Evolutionary conservation across 2,329 filamentous ascomycete species (phyloP).

Genomic region (Chrysosporium queenslandicum): DNA sequence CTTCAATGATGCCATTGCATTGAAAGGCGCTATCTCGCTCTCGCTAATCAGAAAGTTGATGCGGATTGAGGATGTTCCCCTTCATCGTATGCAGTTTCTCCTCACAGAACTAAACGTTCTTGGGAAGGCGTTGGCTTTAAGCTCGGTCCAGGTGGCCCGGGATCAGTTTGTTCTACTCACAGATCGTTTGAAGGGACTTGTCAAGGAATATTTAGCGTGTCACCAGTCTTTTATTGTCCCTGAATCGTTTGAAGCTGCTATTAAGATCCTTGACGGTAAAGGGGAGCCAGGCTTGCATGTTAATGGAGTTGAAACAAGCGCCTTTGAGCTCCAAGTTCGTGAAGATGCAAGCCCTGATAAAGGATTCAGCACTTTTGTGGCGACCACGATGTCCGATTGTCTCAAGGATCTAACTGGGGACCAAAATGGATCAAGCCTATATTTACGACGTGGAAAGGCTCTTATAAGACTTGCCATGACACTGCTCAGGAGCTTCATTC

Average conservation of each 20-base stretch:
- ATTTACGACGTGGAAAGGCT: slow-evolving; percentile 45
- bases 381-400: slow-evolving; percentile 11
- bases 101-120: slow-evolving; percentile 56
- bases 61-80: slow-evolving; percentile 43
- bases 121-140: slow-evolving; percentile 45
- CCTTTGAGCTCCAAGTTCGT: slow-evolving; percentile 17
- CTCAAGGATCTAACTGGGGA: background rate
- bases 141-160: slow-evolving; percentile 42
- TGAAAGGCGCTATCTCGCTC: slow-evolving; percentile 41
- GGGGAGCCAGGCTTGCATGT: background rate
- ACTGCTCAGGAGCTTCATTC: slow-evolving; percentile 69
- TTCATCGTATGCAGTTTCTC: slow-evolving; percentile 53
- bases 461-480: slow-evolving; percentile 69
- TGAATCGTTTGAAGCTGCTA: slow-evolving; percentile 21
- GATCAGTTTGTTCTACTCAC: slow-evolving; percentile 45
- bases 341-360: slow-evolving; percentile 22
- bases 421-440: background rate
- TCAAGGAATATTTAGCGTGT: slow-evolving; percentile 27
- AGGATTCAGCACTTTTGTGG: slow-evolving; percentile 30
- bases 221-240: slow-evolving; percentile 30
- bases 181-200: slow-evolving; percentile 35
- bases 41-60: slow-evolving; percentile 49
- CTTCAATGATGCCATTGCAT: slow-evolving; percentile 34
- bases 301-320: background rate
- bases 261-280: slow-evolving; percentile 14